Percentiles rank a stretch among this genome's conserved stretches.
Conservation (phyloP, 106 monocot genomes). For the Dendrobium officinale region DNA sequence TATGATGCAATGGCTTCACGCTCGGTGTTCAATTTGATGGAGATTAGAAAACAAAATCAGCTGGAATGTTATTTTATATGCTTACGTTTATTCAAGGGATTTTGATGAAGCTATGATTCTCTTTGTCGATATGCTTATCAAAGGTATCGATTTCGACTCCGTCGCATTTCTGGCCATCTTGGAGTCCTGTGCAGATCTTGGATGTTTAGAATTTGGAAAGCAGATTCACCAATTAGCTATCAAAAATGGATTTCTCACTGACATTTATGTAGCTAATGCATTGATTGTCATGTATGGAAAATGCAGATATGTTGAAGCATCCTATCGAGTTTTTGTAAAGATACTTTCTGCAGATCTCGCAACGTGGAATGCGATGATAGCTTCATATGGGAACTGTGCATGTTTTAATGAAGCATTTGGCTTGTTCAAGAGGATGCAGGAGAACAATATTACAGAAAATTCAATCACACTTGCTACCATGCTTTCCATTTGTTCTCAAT, state of each 20-base stretch:
- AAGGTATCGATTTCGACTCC: slow-evolving; percentile 21
- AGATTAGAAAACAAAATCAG: slow-evolving; percentile 37
- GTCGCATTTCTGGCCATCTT: slow-evolving; percentile 38
- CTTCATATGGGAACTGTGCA: slow-evolving; percentile 17
- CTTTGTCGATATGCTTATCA: slow-evolving; percentile 35
- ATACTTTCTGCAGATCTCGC: slow-evolving; percentile 20
- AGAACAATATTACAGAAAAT: not conserved
- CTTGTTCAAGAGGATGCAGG: slow-evolving; percentile 16
- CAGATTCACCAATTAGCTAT: slow-evolving; percentile 48
- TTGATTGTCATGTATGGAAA: slow-evolving; percentile 69
- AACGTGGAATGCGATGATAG: slow-evolving; percentile 28
- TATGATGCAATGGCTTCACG: slow-evolving; percentile 18
- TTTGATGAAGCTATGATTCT: slow-evolving; percentile 17
- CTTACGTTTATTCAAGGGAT: slow-evolving; percentile 9
- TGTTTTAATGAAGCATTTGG: slow-evolving; percentile 9
- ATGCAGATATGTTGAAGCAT: slow-evolving; percentile 45
- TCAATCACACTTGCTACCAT: slow-evolving; percentile 14
- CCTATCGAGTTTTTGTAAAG: slow-evolving; percentile 37
- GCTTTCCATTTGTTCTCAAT: slow-evolving; percentile 13
- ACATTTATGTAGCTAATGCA: slow-evolving; percentile 35
- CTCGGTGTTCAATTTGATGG: slow-evolving; percentile 43
- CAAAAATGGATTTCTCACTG: slow-evolving; percentile 16
- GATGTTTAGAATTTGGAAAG: slow-evolving; percentile 46
- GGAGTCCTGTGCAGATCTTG: slow-evolving; percentile 40
- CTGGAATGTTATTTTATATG: slow-evolving; percentile 45